phyloP scores from a whole-genome alignment of 208 protist genomes.

The Leptomonas pyrrhocoris region DNA sequence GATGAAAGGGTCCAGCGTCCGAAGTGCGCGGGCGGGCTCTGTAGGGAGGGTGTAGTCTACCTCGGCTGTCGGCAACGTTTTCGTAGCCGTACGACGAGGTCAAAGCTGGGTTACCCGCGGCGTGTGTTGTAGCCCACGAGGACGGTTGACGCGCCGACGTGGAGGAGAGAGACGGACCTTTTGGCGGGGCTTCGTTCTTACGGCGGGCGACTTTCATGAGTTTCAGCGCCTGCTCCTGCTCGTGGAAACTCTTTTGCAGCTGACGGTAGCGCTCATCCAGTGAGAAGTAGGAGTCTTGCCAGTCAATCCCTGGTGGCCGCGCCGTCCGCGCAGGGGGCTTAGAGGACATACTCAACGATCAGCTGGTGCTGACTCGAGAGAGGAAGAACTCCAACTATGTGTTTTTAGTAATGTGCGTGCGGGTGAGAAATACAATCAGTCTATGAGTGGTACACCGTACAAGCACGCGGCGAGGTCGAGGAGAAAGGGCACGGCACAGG shows the following conservation, averaged over 20 bases:
- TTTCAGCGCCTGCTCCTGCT: slow-evolving; percentile 79
- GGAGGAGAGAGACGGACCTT: slow-evolving; percentile 30
- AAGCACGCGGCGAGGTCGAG: background rate
- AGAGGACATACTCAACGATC: slow-evolving; percentile 10
- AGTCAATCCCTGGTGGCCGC: slow-evolving; percentile 65
- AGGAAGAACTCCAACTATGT: background rate
- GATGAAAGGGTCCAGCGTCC: background rate
- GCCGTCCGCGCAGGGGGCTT: slow-evolving; percentile 12
- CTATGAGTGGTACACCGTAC: background rate
- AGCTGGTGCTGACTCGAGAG: background rate
- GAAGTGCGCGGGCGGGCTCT: background rate
- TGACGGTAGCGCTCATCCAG: slow-evolving; percentile 84
- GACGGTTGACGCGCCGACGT: slow-evolving; percentile 10
- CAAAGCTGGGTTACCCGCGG: background rate
- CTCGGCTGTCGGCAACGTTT: background rate
- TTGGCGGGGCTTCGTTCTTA: slow-evolving; percentile 27
- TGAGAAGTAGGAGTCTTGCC: slow-evolving; percentile 82
- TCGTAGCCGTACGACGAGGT: background rate
- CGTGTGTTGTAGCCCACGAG: background rate
- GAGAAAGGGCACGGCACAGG: too few species aligned
- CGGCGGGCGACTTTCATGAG: slow-evolving; percentile 69
- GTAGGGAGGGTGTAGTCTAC: background rate
- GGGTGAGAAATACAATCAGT: background rate
- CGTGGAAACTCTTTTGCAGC: slow-evolving; percentile 71
- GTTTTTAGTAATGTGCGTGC: background rate